Percentiles rank a stretch among this genome's conserved stretches.
These are phyloP conservation scores for Polytolypa hystricis DNA, from an alignment of 2,329 filamentous ascomycete species.

Conservation along the genomic window DNA sequence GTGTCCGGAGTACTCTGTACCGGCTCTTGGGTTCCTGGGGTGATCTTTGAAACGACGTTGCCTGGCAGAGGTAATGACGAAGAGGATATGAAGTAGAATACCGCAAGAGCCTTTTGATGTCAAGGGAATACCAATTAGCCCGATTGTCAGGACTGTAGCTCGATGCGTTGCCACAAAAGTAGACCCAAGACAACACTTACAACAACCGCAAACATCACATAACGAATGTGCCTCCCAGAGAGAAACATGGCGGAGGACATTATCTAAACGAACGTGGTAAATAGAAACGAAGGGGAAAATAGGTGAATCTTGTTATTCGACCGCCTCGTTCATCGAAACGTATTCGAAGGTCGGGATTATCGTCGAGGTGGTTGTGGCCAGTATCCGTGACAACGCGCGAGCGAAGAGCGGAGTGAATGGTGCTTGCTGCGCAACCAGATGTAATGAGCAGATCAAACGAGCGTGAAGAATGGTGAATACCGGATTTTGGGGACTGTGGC, in stretches of 20 bases:
- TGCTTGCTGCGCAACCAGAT: too few species aligned
- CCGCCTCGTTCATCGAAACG: too few species aligned
- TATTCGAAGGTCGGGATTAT: too few species aligned
- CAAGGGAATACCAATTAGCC: conserved; percentile 8
- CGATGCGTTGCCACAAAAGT: too few species aligned
- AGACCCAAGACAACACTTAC: conserved; percentile 42
- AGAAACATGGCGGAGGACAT: too few species aligned
- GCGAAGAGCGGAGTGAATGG: too few species aligned
- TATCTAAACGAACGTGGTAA: too few species aligned
- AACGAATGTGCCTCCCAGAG: conserved; percentile 38
- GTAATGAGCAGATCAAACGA: conserved; percentile 4
- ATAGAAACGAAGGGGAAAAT: too few species aligned
- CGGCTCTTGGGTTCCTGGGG: neutral
- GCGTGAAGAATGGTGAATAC: neutral
- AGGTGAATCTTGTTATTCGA: too few species aligned
- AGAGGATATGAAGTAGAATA: conserved; percentile 70
- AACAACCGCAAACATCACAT: conserved; percentile 69
- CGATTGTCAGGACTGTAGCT: neutral
- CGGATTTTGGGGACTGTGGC: neutral
- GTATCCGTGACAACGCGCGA: too few species aligned
- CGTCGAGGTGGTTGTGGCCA: too few species aligned
- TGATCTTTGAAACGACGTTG: conserved; percentile 8
- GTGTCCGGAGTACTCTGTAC: neutral
- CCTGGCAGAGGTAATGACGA: conserved; percentile 32
- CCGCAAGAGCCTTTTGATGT: conserved; percentile 42